These are phyloP conservation scores for Tetrapisispora taiwanensis DNA, from an alignment of 805 yeast species.

Conservation along the genomic window DNA sequence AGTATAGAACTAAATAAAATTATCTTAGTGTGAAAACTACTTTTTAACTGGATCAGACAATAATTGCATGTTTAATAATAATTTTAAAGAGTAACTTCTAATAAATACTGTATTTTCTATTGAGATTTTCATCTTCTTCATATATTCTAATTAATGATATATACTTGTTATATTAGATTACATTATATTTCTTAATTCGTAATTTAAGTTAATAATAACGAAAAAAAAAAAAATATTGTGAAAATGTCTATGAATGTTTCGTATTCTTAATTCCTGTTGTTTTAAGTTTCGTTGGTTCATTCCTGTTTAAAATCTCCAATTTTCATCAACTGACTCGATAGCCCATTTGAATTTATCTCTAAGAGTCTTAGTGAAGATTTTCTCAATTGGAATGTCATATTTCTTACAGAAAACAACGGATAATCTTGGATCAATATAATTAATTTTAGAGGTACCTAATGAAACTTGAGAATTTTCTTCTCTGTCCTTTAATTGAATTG, in stretches of 20 bases:
- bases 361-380: conserved; percentile 79
- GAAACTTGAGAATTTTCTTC: conserved; percentile 93
- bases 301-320: conserved; percentile 62
- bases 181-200: too few relatives aligned
- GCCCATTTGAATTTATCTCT: conserved; percentile 96
- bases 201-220: too few relatives aligned
- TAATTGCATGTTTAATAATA: too few relatives aligned
- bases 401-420: conserved; percentile 83
- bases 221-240: too few relatives aligned
- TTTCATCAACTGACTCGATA: conserved; percentile 74
- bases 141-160: too few relatives aligned
- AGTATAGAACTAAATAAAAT: too few relatives aligned
- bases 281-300: not conserved
- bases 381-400: conserved; percentile 82
- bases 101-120: too few relatives aligned
- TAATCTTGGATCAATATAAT: conserved; percentile 89
- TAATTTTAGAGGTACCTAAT: conserved; percentile 83
- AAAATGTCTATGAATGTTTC: not conserved
- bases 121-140: too few relatives aligned
- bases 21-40: too few relatives aligned
- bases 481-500: conserved; percentile 75
- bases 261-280: too few relatives aligned
- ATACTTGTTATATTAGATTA: too few relatives aligned
- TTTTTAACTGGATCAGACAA: too few relatives aligned
- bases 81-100: not conserved